These are phyloP conservation scores for Dictyostelium firmibasis DNA, from an alignment of 78 protist species.

Conservation along the genomic window DNA sequence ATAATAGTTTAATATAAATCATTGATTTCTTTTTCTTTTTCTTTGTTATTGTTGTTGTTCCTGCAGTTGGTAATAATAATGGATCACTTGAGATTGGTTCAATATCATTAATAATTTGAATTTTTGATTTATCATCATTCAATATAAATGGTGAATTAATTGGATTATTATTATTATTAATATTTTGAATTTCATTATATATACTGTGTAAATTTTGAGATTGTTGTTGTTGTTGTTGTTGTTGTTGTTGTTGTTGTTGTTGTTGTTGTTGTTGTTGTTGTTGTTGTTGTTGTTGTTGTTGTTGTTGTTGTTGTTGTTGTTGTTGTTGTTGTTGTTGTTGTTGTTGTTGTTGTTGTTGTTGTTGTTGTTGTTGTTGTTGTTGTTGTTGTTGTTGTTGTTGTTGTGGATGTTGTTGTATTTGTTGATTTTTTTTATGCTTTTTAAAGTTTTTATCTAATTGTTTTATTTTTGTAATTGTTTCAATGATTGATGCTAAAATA, in stretches of 20 bases:
- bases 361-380: not conserved
- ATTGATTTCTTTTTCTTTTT: conserved; percentile 22
- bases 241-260: not conserved
- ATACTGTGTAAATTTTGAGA: not conserved
- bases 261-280: not conserved
- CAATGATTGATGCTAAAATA: conserved; percentile 57
- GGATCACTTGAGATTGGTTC: not conserved
- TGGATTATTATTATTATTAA: no score
- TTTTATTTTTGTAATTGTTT: conserved; percentile 10
- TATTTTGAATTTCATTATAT: not conserved
- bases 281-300: not conserved
- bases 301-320: not conserved
- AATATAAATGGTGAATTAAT: not conserved
- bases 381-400: not conserved
- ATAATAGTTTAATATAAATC: conserved; percentile 68
- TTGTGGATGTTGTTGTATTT: not conserved
- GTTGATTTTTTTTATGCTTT: conserved; percentile 4
- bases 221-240: not conserved
- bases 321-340: not conserved
- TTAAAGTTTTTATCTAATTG: not conserved
- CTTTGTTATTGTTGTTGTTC: not conserved
- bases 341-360: not conserved
- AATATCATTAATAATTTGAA: not conserved
- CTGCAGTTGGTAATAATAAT: not conserved
- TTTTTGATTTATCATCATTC: not conserved